Evolutionary conservation across 1,284 basidiomycete species (phyloP), one percentile per base, ranked within the genome.

Genomic region (Ceratobasidium sp.): DNA sequence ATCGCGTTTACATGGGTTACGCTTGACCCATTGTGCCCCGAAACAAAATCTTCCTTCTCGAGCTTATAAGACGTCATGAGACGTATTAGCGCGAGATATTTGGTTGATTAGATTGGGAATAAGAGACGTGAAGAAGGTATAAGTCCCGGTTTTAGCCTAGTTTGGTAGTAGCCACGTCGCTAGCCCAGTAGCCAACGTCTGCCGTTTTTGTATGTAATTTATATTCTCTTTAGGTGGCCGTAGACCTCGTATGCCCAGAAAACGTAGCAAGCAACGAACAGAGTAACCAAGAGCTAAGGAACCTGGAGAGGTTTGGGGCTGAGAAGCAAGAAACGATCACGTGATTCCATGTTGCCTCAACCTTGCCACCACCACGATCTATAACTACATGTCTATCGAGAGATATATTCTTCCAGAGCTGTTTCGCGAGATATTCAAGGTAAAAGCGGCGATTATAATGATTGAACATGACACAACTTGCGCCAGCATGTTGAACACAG

Each of bases 41-140:
- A 91, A 62, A 97, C 93, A 81, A 96, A 99, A 0, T 90, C 91
- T 85, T 97, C 94, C 84, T 98, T 98, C 32, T 89, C 90, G 19
- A 87, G 80, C 84, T 96, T 97, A 88, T 98, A 98, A 80, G 76
- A 76, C 6, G 67, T 43, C 78, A 76, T 78, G 8, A 15, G 9
- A 15, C 40, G 19, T 37, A 22, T 25, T 19, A 9, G 52, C 17
- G 9, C 4, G 19, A 62, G 37, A 43, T n/a, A 22, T 8, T 43
- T 40, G 5, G 37, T n/a, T 43, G 8, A 62, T 22, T 62, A 43
- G 22, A 43, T 43, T 62, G 37, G n/a, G 40, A 37, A n/a, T 32
- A n/a, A 19, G 19, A n/a, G 19, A 37, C 43, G 40, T 62, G 19
- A 49, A n/a, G 5, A 13, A 17, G 46, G 44, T 46, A 46, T 22